Conservation (phyloP, 257 asterid genomes). For the Solanum bukasovii region DNA sequence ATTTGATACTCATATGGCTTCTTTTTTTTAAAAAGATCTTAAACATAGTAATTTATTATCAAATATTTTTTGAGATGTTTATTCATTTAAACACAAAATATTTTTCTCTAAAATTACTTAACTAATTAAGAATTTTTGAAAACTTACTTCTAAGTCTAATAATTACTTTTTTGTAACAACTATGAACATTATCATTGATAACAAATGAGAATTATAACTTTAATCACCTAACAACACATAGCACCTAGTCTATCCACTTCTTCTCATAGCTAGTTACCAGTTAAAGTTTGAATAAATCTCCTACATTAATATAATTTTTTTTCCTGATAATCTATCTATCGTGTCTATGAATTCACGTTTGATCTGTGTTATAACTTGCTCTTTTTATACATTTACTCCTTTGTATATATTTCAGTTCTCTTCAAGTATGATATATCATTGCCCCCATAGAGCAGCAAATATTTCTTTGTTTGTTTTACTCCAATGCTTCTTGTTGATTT, state of each 20-base stretch:
- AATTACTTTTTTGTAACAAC: neutral
- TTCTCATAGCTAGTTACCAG: neutral
- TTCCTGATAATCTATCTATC: neutral
- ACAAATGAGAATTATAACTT: neutral
- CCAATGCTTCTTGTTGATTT: neutral
- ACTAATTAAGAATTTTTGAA: neutral
- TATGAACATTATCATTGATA: neutral
- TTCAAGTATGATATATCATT: neutral
- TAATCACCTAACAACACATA: neutral
- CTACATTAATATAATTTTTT: no score
- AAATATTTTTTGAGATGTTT: no score
- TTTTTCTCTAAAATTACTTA: no score
- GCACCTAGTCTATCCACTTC: neutral
- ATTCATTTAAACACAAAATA: neutral
- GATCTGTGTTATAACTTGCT: neutral
- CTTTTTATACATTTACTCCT: neutral
- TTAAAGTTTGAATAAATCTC: no score
- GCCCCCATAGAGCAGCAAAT: no score
- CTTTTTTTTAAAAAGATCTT: no score
- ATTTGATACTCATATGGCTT: no score
- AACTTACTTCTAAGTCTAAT: no score
- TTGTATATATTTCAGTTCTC: no score
- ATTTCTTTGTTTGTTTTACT: neutral
- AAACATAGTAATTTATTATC: no score
- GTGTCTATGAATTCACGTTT: neutral